Evolutionary conservation across 202 grass and related monocot species (phyloP).

Genomic region (Dendrocalamus latiflorus): DNA sequence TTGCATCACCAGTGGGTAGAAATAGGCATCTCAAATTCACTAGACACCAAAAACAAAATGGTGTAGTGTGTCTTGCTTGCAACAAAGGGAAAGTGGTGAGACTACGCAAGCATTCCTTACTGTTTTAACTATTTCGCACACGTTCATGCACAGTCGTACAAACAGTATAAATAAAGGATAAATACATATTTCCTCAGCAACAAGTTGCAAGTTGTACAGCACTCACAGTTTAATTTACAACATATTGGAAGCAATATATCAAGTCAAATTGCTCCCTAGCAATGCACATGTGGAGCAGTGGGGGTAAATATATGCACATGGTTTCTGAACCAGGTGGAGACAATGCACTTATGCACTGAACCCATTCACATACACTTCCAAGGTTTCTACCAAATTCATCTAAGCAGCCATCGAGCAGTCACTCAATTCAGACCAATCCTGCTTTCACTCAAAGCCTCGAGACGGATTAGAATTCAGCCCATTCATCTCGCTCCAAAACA

Average conservation of each 20-base stretch:
- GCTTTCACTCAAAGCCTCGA: neutral
- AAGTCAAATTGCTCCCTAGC: neutral
- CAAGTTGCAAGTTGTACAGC: neutral
- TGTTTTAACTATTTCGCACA: neutral
- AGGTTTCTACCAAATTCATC: neutral
- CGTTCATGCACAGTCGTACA: neutral
- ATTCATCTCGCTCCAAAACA: constrained; percentile 8
- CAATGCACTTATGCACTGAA: neutral
- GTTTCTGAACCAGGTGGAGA: neutral
- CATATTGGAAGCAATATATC: neutral
- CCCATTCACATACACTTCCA: neutral
- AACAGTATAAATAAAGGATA: neutral
- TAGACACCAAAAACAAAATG: constrained; percentile 13
- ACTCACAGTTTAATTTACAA: neutral
- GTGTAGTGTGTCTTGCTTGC: neutral
- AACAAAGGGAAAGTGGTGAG: neutral
- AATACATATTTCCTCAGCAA: neutral
- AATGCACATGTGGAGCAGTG: neutral
- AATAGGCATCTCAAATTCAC: neutral
- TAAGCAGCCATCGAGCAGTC: neutral
- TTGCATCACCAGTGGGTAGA: neutral
- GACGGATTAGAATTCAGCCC: neutral
- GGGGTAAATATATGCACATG: constrained; percentile 10
- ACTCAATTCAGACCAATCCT: neutral
- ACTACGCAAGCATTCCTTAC: neutral